These are phyloP conservation scores for Ophiostoma piceae DNA, from an alignment of 2,329 filamentous ascomycete species.

Conservation along the genomic window DNA sequence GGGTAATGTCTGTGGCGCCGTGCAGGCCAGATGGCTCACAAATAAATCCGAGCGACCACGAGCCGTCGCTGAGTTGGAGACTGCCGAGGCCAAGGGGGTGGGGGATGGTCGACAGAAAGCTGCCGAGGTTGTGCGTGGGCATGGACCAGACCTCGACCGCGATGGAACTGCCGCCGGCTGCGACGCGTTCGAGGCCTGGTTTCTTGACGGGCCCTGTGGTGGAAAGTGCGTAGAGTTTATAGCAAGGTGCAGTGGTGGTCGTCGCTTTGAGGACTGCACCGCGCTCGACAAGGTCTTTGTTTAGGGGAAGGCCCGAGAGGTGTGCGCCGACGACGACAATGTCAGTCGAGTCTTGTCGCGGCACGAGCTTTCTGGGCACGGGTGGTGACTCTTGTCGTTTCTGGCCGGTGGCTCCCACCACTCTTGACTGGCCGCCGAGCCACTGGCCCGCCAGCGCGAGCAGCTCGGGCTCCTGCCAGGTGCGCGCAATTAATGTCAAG, in stretches of 20 bases:
- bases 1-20: slow-evolving; percentile 34
- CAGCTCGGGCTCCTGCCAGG: slow-evolving; percentile 36
- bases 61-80: slow-evolving; percentile 34
- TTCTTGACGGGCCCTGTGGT: slow-evolving; percentile 29
- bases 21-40: slow-evolving; percentile 36
- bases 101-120: slow-evolving; percentile 33
- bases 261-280: slow-evolving; percentile 30
- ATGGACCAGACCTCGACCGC: slow-evolving; percentile 37
- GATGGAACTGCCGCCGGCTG: slow-evolving; percentile 30
- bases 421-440: slow-evolving; percentile 22
- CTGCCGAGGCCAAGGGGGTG: slow-evolving; percentile 36
- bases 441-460: slow-evolving; percentile 29
- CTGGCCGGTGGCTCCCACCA: slow-evolving; percentile 34
- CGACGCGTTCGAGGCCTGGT: slow-evolving; percentile 34
- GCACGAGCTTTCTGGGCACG: neutral
- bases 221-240: slow-evolving; percentile 33
- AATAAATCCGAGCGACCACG: slow-evolving; percentile 37
- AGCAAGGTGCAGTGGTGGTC: slow-evolving; percentile 33
- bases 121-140: slow-evolving; percentile 31
- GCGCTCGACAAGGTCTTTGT: slow-evolving; percentile 32
- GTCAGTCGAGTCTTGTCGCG: neutral
- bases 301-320: slow-evolving; percentile 32
- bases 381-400: neutral
- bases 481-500: slow-evolving; percentile 36
- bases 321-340: slow-evolving; percentile 32